Base-by-base conservation (phyloP, 2,329 filamentous ascomycete genomes). In the Phialophora expanda region DNA sequence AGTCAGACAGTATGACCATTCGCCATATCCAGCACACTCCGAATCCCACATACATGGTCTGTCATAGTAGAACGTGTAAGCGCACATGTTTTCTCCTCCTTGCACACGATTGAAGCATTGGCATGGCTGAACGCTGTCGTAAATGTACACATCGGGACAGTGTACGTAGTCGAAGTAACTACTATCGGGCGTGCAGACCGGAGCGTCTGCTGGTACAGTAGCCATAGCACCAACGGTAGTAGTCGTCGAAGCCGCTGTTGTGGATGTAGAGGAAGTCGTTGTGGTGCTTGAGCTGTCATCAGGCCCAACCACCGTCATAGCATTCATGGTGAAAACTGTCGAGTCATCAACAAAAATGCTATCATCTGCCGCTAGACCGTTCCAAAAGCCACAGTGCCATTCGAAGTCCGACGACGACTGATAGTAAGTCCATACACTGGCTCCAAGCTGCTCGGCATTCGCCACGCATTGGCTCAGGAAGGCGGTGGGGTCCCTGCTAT, bases 311-410 rank as follows among this genome's bases (percentile, higher is more conserved):
- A 61, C n/a, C 26, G 3, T 61, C 58, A 61, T 61, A 28, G 58
- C 58, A 61, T 61, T 61, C 58, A 61, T 61, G 7, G 58, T 61
- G 46, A 53, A 53, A n/a, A 61, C 48, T 54, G 58, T 61, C 58
- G 28, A 24, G 20, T 61, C 58, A 20, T 61, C 58, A n/a, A 61
- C 48, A 8, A 61, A 61, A 61, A 61, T 53, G 20, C n/a, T 44
- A 41, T 61, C 58, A 28, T 61, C 58, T 61, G 58, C 58, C 58
- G 38, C 30, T 22, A 61, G 58, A 1, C 46, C 58, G 22, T 17
- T 61, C 58, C 58, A 61, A 53, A 61, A 61, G 46, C 58, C 46
- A 53, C 58, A 61, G 8, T 53, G 58, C 46, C 46, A 61, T 8
- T 41, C 17, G 48, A 61, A 61, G 20, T 61, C 58, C 12, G 46